Conservation (phyloP, 2,329 filamentous ascomycete genomes). For the Aspergillus pseudotamarii region DNA sequence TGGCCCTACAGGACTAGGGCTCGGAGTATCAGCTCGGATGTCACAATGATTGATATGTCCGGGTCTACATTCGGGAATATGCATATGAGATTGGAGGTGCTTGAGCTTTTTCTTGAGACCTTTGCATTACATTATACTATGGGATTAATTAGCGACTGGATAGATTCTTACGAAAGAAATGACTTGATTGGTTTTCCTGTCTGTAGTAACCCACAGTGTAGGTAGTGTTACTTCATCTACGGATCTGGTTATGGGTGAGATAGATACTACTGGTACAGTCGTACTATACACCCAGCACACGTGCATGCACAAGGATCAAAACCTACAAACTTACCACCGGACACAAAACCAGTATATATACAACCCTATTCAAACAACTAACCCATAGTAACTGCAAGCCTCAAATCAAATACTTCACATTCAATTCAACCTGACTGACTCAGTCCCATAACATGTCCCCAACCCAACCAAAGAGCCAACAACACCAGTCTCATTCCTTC, state of each 20-base stretch:
- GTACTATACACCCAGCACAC: background rate
- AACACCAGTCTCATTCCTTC: background rate
- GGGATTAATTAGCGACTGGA: conserved; percentile 40
- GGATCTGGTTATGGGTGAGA: background rate
- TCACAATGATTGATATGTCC: background rate
- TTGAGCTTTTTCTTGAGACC: background rate
- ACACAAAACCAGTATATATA: background rate
- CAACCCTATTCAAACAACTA: background rate
- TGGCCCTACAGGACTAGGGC: background rate
- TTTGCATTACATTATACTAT: conserved; percentile 22
- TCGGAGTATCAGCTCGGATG: background rate
- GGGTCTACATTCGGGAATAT: background rate
- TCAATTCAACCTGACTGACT: background rate
- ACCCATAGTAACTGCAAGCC: background rate
- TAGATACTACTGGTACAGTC: background rate
- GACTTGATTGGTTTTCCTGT: conserved; percentile 12
- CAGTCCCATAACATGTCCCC: background rate
- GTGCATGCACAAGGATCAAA: background rate
- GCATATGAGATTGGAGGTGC: background rate
- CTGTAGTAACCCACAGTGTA: background rate
- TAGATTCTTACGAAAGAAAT: conserved; percentile 33
- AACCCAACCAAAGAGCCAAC: background rate
- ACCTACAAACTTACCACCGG: background rate
- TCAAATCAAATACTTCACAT: background rate
- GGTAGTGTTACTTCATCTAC: background rate